These are phyloP conservation scores for Apium graveolens DNA, from an alignment of 129 eudicot genomes.

Conservation along the genomic window DNA sequence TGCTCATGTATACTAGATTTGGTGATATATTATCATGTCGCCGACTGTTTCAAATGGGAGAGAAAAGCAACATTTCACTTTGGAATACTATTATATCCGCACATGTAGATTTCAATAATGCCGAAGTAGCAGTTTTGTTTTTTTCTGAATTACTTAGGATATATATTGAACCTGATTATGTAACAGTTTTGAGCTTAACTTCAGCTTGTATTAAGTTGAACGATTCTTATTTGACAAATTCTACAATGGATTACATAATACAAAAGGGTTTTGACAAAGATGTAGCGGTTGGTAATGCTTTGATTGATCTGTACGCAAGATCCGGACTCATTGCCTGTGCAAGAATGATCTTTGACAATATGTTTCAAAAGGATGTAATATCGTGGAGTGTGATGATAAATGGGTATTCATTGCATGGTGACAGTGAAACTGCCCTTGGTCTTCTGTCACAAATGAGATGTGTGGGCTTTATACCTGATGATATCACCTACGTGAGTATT, in stretches of 20 bases:
- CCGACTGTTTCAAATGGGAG: conserved; percentile 35
- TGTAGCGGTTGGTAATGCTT: conserved; percentile 31
- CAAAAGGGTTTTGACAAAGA: conserved; percentile 35
- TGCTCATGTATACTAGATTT: conserved; percentile 39
- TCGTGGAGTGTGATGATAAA: conserved; percentile 53
- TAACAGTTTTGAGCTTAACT: conserved; percentile 34
- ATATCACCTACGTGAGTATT: conserved; percentile 36
- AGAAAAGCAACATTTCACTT: conserved; percentile 26
- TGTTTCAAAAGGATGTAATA: conserved; percentile 31
- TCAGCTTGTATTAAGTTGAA: conserved; percentile 39
- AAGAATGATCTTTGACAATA: conserved; percentile 27
- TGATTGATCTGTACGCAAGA: conserved; percentile 43
- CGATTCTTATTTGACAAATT: conserved; percentile 22
- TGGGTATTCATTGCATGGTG: conserved; percentile 45
- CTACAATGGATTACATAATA: conserved; percentile 26
- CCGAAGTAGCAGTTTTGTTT: conserved; percentile 19
- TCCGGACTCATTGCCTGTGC: conserved; percentile 37
- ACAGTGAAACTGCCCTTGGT: conserved; percentile 31
- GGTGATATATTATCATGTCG: conserved; percentile 21
- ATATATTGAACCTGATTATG: conserved; percentile 26
- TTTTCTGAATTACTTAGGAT: conserved; percentile 26
- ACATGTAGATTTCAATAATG: conserved; percentile 14
- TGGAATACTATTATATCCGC: conserved; percentile 54
- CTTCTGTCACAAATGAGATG: conserved; percentile 35
- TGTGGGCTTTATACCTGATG: conserved; percentile 37